phyloP scores from a whole-genome alignment of 352 stramenopile species.

The Thalassiosira exigua region DNA sequence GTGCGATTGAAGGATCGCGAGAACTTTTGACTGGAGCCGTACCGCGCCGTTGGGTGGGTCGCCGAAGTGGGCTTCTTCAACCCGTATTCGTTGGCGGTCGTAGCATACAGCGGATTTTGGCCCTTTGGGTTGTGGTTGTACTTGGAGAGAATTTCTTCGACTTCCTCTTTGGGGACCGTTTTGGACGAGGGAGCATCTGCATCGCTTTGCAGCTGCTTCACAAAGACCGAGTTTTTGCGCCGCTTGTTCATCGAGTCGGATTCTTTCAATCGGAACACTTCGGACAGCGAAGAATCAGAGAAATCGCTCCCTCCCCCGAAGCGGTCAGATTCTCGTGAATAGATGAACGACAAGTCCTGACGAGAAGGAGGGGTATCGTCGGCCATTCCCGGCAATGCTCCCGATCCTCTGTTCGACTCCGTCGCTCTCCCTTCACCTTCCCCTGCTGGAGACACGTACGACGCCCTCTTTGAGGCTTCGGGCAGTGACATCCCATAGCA shows the following conservation, averaged over 20 bases:
- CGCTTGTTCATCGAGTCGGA: slow-evolving; percentile 60
- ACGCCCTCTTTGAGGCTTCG: slow-evolving; percentile 23
- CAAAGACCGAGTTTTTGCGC: too few relatives aligned
- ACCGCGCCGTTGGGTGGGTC: slow-evolving; percentile 64
- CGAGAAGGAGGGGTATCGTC: too few relatives aligned
- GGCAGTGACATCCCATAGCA: slow-evolving; percentile 55
- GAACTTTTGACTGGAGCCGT: slow-evolving; percentile 71
- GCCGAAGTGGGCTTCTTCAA: slow-evolving; percentile 63
- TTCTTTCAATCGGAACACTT: slow-evolving; percentile 53
- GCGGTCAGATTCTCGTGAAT: slow-evolving; percentile 56
- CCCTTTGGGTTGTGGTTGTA: slow-evolving; percentile 71
- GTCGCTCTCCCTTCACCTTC: slow-evolving; percentile 16
- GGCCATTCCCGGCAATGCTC: slow-evolving; percentile 4
- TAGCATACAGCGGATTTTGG: slow-evolving; percentile 75
- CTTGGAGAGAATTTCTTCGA: slow-evolving; percentile 35
- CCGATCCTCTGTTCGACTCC: not conserved
- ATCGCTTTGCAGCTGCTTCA: too few relatives aligned
- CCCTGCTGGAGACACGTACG: slow-evolving; percentile 22
- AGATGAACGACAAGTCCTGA: slow-evolving; percentile 65
- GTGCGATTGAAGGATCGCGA: slow-evolving; percentile 76
- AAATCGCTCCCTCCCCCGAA: slow-evolving; percentile 45
- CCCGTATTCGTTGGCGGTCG: slow-evolving; percentile 74
- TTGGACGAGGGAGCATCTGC: slow-evolving; percentile 18
- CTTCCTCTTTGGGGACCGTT: slow-evolving; percentile 49
- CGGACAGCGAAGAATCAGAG: slow-evolving; percentile 55